phyloP scores from a whole-genome alignment of 2,329 filamentous ascomycete genomes.

The Leptographium procerum region DNA sequence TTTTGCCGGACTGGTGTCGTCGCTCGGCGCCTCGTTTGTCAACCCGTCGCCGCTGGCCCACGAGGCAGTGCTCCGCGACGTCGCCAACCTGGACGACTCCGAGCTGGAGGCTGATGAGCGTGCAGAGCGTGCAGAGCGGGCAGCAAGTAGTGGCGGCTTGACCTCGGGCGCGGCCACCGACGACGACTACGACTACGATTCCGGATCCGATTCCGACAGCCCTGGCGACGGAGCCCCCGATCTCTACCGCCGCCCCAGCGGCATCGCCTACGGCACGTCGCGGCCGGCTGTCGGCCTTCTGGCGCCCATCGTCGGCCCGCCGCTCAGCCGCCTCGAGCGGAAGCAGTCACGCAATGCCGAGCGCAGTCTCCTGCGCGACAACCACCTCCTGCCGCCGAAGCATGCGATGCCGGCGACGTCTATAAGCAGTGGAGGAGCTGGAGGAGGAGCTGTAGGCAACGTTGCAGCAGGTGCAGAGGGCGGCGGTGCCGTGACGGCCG shows the following conservation, averaged over 20 bases:
- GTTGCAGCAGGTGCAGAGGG: neutral
- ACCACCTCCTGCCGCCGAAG: conserved; percentile 54
- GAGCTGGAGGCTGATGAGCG: conserved; percentile 23
- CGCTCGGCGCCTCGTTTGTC: conserved; percentile 23
- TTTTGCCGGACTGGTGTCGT: conserved; percentile 6
- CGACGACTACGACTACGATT: conserved; percentile 21
- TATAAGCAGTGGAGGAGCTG: conserved; percentile 17
- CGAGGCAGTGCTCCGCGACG: conserved; percentile 52
- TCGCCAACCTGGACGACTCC: conserved; percentile 52
- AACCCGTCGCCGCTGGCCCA: conserved; percentile 56
- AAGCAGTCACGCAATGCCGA: conserved; percentile 47
- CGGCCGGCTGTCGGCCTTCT: conserved; percentile 58
- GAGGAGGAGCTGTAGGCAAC: no score
- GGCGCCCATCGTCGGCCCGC: conserved; percentile 28
- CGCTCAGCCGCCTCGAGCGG: conserved; percentile 42
- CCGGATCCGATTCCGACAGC: conserved; percentile 22
- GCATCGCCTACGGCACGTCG: conserved; percentile 60
- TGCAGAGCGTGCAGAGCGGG: no score
- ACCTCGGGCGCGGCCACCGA: neutral
- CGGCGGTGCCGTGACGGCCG: conserved; percentile 13
- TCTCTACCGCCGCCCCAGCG: conserved; percentile 65
- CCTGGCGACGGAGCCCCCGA: conserved; percentile 26
- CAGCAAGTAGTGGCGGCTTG: no score
- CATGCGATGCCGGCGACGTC: conserved; percentile 25
- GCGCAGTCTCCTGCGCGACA: conserved; percentile 50